Base-by-base conservation (phyloP, 2,329 filamentous ascomycete genomes). In the Epichloe glyceriae region DNA sequence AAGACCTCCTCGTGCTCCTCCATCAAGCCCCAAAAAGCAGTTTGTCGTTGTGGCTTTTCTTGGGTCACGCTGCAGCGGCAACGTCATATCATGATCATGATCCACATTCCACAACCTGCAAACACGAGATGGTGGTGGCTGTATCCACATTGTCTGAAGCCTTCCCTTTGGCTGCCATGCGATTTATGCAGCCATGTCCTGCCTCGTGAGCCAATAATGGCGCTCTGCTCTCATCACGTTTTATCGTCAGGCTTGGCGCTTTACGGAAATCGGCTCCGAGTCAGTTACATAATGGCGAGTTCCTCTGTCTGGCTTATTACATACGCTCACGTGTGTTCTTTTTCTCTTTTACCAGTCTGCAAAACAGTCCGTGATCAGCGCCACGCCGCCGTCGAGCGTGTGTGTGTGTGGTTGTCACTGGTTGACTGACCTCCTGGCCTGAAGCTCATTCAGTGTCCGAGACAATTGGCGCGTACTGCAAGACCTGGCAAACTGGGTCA, bases 121-220 rank as follows among this genome's bases (percentile, higher is more conserved):
- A 50, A 47, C 48, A 51, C 53, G 46, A 53, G 17, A 45, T 45
- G 50, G 40, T 50, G 51, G 49, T 46, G 45, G 40, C 44, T 22
- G 50, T 44, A 37, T n/a, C 47, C 43, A 47, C 47, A 22, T 20
- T 17, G 45, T 7, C 22, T 26, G 22, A 26, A 43, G 37, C 37
- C 34, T 50, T 46, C 8, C 26, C 35, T 49, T 26, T 14, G 41
- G 22, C 22, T 44, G 48, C 34, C 48, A 50, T 30, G 41, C 47
- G 39, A 11, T 45, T 43, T 41, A 44, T 46, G 40, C 46, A 46
- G 34, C 19, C 42, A 44, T 41, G 41, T 39, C 34, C 14, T 47
- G 26, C 37, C 33, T 34, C 30, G 8, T 46, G 14, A 30, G 44
- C 50, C 38, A 51, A 44, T 51, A 15, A 44, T n/a, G n/a, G n/a